Conservation (phyloP, 2,329 filamentous ascomycete species). For the Phaeomoniella chlamydospora region DNA sequence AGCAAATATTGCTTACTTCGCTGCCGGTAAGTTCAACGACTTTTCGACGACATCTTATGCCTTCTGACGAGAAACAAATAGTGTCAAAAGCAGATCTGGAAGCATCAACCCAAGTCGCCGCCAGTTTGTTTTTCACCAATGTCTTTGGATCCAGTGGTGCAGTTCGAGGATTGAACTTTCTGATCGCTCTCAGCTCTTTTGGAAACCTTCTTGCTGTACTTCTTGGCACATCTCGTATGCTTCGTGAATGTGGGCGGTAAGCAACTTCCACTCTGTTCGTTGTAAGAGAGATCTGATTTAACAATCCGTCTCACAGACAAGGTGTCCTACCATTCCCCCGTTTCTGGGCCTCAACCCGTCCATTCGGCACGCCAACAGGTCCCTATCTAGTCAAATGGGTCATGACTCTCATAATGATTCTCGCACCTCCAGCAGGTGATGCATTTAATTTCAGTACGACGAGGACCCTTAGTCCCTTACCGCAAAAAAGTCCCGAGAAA, state of each 20-base stretch:
- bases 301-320: slow-evolving; percentile 24
- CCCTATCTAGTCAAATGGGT: slow-evolving; percentile 44
- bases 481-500: too few relatives aligned
- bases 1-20: slow-evolving; percentile 47
- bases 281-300: neutral
- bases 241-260: slow-evolving; percentile 44
- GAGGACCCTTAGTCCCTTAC: slow-evolving; percentile 18
- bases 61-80: too few relatives aligned
- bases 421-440: slow-evolving; percentile 46
- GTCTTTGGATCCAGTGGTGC: slow-evolving; percentile 38
- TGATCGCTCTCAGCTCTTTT: slow-evolving; percentile 42
- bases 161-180: slow-evolving; percentile 39
- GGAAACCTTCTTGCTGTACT: slow-evolving; percentile 44
- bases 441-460: slow-evolving; percentile 53
- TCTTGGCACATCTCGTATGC: slow-evolving; percentile 39
- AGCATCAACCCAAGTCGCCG: slow-evolving; percentile 37
- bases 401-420: slow-evolving; percentile 44
- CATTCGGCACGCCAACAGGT: slow-evolving; percentile 48
- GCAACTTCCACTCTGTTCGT: too few relatives aligned
- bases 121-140: slow-evolving; percentile 43
- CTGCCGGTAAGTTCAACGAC: too few relatives aligned
- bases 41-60: too few relatives aligned
- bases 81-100: slow-evolving; percentile 40
- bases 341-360: slow-evolving; percentile 49
- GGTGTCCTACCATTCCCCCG: slow-evolving; percentile 45